Conservation (phyloP, 148 eudicot genomes). For the Polygonum maritimum region DNA sequence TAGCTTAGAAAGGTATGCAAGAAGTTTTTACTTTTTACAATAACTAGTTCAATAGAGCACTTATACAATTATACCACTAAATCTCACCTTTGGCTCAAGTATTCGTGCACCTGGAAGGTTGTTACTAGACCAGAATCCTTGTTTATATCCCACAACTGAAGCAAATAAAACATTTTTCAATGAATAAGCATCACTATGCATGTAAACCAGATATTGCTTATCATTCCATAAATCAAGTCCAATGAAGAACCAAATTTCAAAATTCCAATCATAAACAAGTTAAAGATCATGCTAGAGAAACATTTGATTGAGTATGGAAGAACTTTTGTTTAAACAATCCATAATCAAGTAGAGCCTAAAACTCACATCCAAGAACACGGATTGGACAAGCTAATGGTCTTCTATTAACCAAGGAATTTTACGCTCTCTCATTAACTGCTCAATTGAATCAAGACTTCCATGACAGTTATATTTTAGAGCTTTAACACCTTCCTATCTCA, state of each 20-base stretch:
- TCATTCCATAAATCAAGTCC: neutral
- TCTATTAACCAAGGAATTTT: neutral
- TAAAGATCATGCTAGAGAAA: neutral
- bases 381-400: neutral
- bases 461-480: neutral
- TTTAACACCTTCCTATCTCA: neutral
- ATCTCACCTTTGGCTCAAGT: constrained; percentile 25
- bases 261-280: neutral
- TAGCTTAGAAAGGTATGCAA: neutral
- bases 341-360: neutral
- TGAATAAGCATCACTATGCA: neutral
- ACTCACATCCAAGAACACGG: neutral
- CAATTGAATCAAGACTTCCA: neutral
- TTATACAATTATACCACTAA: neutral
- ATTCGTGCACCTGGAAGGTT: constrained; percentile 29
- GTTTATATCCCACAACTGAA: constrained; percentile 28
- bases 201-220: neutral
- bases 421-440: neutral
- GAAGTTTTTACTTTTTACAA: no score
- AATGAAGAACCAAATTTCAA: neutral
- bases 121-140: constrained; percentile 27
- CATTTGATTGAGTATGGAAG: neutral
- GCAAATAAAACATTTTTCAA: constrained; percentile 1
- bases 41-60: neutral
- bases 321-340: neutral